Base-by-base conservation (phyloP, 2,329 filamentous ascomycete species). In the Neurospora sp. region DNA sequence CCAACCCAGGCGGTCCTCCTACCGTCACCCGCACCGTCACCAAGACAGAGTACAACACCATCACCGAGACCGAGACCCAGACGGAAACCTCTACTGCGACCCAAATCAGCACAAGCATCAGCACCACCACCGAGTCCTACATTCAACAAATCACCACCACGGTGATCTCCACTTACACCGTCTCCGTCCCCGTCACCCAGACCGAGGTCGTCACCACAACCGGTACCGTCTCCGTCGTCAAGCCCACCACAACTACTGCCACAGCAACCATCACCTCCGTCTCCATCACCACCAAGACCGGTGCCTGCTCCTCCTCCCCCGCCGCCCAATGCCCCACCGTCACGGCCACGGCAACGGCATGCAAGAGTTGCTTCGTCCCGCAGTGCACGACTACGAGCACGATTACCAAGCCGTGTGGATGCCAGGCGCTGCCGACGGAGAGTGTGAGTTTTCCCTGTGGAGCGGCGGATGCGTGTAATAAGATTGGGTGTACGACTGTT, bases 401-500 rank as follows among this genome's bases (percentile, higher is more conserved):
- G 1, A 70, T 76, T 5, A 74, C 73, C 1, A 68, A 70, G 62
- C 72, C 75, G 0, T 73, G 72, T 66, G 74, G 73, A 7, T 76
- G 75, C 67, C 17, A 66, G 19, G 62, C 73, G 7, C 69, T 77
- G 69, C 72, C 76, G 19, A 76, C 76, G 4, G 70, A 71, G 2
- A 74, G 73, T 1, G 72, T 76, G 17, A 73, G 73, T 42, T 76
- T 77, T 40, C 73, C 74, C 1, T 77, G 76, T 71, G 70, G 68
- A 69, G 66, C 72, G 38, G 66, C 71, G 8, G 72, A 75, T 10
- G 43, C 70, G 36, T 77, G 76, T 72, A 72, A 74, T 69, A 72
- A 72, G n/a, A 77, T 77, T 66, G 76, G 76, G 17, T 77, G 76
- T 73, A 76, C 72, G 46, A 77, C 76, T 1, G 74, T 75, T 7